These are phyloP conservation scores for Melastoma malabathricum DNA, from an alignment of 345 rosid genomes.

Conservation along the genomic window DNA sequence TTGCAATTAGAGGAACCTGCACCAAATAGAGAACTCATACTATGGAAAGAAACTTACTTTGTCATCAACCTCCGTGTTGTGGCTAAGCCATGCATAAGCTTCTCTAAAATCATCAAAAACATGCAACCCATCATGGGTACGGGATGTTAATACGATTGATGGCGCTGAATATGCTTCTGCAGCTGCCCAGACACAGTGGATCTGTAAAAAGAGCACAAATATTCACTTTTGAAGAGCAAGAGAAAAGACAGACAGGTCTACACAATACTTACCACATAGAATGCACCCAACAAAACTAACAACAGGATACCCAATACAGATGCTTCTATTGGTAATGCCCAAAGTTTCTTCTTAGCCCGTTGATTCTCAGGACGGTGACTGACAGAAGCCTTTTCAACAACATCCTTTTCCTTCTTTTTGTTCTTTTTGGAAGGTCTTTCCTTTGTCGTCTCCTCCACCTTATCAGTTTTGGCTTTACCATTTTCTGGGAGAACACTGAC, in stretches of 20 bases:
- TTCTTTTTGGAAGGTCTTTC: slow-evolving; percentile 13
- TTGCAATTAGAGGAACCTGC: too few species aligned
- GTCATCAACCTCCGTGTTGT: slow-evolving; percentile 98
- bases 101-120: slow-evolving; percentile 99
- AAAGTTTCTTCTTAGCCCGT: slow-evolving; percentile 51
- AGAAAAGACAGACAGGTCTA: background rate
- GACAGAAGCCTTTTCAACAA: slow-evolving; percentile 20
- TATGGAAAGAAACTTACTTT: slow-evolving; percentile 36
- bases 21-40: too few species aligned
- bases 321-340: slow-evolving; percentile 71
- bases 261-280: slow-evolving; percentile 73
- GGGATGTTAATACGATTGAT: slow-evolving; percentile 84
- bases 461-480: slow-evolving; percentile 10
- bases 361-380: slow-evolving; percentile 20
- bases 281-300: slow-evolving; percentile 81
- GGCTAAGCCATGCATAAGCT: slow-evolving; percentile 91
- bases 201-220: slow-evolving; percentile 23
- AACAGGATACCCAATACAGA: slow-evolving; percentile 71
- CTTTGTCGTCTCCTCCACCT: slow-evolving; percentile 9
- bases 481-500: slow-evolving; percentile 16
- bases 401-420: slow-evolving; percentile 30
- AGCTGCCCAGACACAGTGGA: slow-evolving; percentile 99
- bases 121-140: slow-evolving; percentile 63
- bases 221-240: background rate
- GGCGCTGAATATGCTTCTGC: slow-evolving; percentile 99